Base-by-base conservation (phyloP, 768 basidiomycete species). In the Mycena metata region DNA sequence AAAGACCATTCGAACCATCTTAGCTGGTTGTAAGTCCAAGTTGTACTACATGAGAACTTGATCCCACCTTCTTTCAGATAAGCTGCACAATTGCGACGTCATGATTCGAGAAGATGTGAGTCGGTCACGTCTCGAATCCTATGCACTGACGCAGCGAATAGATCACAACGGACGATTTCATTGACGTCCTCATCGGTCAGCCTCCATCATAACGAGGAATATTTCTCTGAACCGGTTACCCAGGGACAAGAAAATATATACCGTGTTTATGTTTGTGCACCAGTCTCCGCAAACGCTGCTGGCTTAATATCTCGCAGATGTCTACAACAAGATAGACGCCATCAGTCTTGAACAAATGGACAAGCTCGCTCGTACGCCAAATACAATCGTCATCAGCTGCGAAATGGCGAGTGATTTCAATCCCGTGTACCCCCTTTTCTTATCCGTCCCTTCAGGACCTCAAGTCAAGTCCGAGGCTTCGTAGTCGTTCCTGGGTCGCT, bases 71-170 rank as follows among this genome's bases (percentile, higher is more conserved):
- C 45, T 10, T 49, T 6, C 69, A 95, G 93, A 95, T 78, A 96
- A 95, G 79, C 80, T 96, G 33, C 95, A 95, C 76, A 94, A 97
- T 75, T 97, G 96, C 76, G 97, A 99, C 79, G 92, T 99, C 11
- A 97, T 99, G 96, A 95, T 99, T 73, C 87, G 98, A 76, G 96
- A 99, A 84, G 97, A 99, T 80, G 96, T 98, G 73, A 73, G 85
- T 79, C 9, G 16, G 42, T 49, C 24, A 11, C 45, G 10, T 47
- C 16, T 39, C 36, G 26, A 52, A 21, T 35, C 8, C 10, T 26
- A 24, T 13, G n/a, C 43, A 19, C n/a, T 23, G 5, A 52, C 17
- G 43, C 17, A 15, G 15, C 35, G 7, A n/a, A 39, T 39, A 97
- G 96, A 96, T 98, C 65, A 93, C 94, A 10, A 93, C 91, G 5